Evolutionary conservation across 495 filamentous ascomycete genomes (phyloP), one percentile per base, ranked within the genome.

Genomic region (Aspergillus diversus): DNA sequence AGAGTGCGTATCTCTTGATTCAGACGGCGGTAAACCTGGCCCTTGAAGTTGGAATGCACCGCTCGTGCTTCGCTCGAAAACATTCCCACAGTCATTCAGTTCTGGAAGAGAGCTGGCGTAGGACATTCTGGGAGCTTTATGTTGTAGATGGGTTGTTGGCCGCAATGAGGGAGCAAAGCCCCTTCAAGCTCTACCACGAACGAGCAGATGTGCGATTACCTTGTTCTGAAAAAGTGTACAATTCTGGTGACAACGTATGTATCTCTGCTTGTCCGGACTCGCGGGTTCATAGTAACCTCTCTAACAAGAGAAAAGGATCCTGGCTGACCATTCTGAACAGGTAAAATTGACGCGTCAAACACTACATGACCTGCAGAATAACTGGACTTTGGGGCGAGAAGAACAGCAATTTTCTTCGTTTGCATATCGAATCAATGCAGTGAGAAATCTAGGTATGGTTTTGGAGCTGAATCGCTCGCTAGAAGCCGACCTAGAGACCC

Each of bases 61-160:
- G 80, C 52, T 70, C 71, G 42, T 57, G 68, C 3, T 87, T 83
- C 60, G 75, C 79, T 4, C 13, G 15, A 16, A 27, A 59, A 32
- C 33, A 65, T 15, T 64, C 76, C 2, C 60, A 81, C 57, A 75
- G 77, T 7, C 75, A 82, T 43, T 69, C 75, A 4, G 70, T 88
- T 8, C 55, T 89, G n/a, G 86, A 83, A 27, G 91, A 95, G 69
- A 88, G 88, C 73, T 92, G 89, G 87, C 80, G 91, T 17, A 77
- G 91, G 53, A 93, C 90, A 9, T 93, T 89, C 87, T 95, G 91
- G 91, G 90, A 93, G 66, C 73, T 95, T 43, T 93, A 86, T 70
- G 84, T 91, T 50, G 82, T 89, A 4, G 90, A 93, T 60, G 77
- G 73, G 0, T 63, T 81, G 35, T 63, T 82, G 33, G 73, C 80